Evolutionary conservation across 2,329 filamentous ascomycete species (phyloP), one percentile per base, ranked within the genome.

Genomic region (Trichoderma asperellum): DNA sequence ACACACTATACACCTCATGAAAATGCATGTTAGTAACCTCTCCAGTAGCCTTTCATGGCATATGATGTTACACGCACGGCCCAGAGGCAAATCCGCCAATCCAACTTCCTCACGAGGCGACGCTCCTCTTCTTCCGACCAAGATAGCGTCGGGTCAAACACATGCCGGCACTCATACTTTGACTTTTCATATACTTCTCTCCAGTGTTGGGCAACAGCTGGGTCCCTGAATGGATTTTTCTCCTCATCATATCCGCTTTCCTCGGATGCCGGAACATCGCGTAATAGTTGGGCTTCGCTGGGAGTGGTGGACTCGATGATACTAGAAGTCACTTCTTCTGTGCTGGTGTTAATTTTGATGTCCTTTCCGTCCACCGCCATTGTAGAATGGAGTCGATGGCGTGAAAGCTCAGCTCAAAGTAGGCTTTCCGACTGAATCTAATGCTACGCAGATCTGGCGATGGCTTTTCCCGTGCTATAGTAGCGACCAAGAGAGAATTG

Each of bases 121-220:
- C 29, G 27, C 53, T 66, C 62, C 8, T 66, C 62, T 27, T 66
- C 62, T n/a, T 66, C 62, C 1, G 62, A 47, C 62, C 62, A 66
- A 24, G 62, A 35, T 0, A 66, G 27, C 7, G 37, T n/a, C 5
- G 62, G 62, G 37, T 66, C 62, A 49, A 66, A 66, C 2, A 66
- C 62, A 49, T 66, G 62, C 4, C 62, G 62, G 35, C 62, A 66
- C n/a, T 66, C 62, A 18, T 66, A 66, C 2, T 57, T 29, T 49
- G 62, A 66, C 27, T 58, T 66, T 35, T 66, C 62, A 11, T 66
- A 66, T 5, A 58, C 62, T 5, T 66, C 62, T 34, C 27, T 66
- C 62, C 62, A 66, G 24, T 58, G 62, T 8, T 66, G 62, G 8
- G 62, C 62, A 5, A 66, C 27, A 5, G 27, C 37, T 2, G 62